Evolutionary conservation across 139 green algal genomes (phyloP), one percentile per base, ranked within the genome.

Genomic region (Ettlia oleoabundans): DNA sequence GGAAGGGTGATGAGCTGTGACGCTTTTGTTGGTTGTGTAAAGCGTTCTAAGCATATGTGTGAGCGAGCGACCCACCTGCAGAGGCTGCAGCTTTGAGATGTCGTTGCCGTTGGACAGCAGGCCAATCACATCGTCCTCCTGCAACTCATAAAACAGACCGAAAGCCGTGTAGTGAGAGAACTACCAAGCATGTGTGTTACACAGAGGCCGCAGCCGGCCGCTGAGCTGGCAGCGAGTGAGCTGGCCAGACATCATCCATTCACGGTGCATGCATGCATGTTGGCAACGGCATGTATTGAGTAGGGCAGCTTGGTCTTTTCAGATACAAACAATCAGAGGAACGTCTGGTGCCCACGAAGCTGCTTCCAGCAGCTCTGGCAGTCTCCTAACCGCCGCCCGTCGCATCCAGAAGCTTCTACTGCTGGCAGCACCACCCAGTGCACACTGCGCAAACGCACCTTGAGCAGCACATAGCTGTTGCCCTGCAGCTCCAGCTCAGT

Each of bases 401-500:
- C n/a, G n/a, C n/a, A n/a, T 67, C 73, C 38, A 67, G 73, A 80
- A 80, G 24, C 73, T 80, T 80, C 73, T 35, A 33, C 30, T n/a
- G n/a, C n/a, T n/a, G n/a, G n/a, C n/a, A n/a, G n/a, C n/a, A n/a
- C n/a, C n/a, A n/a, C n/a, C n/a, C n/a, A n/a, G n/a, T n/a, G n/a
- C n/a, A n/a, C 47, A 43, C 30, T 30, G 4, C 5, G 6, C n/a
- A 35, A 24, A 10, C 86, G 8, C 85, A 96, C 93, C 92, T 98
- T 99, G 28, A 99, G 90, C 65, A 99, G 83, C 37, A 99, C 89
- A 69, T 96, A 90, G 53, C 93, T 87, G 5, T 76, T 84, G 55
- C 87, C 93, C 22, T 88, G 68, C n/a, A 98, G 43, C 41, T 94
- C 89, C 28, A 99, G 55, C 82, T 98, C 94, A 35, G 96, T 98